Evolutionary conservation across 1,139 yeast genomes (phyloP), one percentile per base, ranked within the genome.

Genomic region (Yamadazyma oceani): DNA sequence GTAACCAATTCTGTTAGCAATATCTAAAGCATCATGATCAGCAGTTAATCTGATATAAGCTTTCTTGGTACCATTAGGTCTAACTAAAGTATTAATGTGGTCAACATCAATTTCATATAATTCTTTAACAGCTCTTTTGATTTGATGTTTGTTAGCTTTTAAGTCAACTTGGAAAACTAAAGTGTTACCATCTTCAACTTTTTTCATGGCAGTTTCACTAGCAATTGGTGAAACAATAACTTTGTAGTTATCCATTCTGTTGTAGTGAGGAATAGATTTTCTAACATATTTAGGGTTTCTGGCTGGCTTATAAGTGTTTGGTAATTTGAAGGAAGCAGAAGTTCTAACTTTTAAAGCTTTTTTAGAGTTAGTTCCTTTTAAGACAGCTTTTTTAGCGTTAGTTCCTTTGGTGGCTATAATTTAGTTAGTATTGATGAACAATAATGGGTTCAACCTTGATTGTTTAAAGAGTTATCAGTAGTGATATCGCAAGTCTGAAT

Each of bases 51-150:
- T 89, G 72, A 92, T 92, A 81, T 85, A 92, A 68, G 99, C 99
- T 85, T 94, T 94, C 88, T 92, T 92, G 79, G 97, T 86, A 75
- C 98, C 98, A 74, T 92, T 90, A 70, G 98, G 97, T 80, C 96
- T 87, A 66, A 92, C 75, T 74, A 90, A 82, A 62, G 97, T 92
- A 92, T 92, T 88, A 66, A 92, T 90, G 76, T 87, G 81, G 65
- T 75, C 78, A 58, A 86, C 94, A 60, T 92, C 97, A 63, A 92
- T 97, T 67, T 87, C 90, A 83, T 92, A 92, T 69, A 92, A 83
- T 78, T 89, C 95, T 85, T 92, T 90, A 64, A 92, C 95, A 59
- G 99, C 98, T 67, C 84, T 78, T 83, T 90, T 90, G 81, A 92
- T 92, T 79, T 92, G 97, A 78, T 84, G 75, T 83, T 92, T 92